Conservation (phyloP, 768 basidiomycete genomes). For the Boletus coccyginus region DNA sequence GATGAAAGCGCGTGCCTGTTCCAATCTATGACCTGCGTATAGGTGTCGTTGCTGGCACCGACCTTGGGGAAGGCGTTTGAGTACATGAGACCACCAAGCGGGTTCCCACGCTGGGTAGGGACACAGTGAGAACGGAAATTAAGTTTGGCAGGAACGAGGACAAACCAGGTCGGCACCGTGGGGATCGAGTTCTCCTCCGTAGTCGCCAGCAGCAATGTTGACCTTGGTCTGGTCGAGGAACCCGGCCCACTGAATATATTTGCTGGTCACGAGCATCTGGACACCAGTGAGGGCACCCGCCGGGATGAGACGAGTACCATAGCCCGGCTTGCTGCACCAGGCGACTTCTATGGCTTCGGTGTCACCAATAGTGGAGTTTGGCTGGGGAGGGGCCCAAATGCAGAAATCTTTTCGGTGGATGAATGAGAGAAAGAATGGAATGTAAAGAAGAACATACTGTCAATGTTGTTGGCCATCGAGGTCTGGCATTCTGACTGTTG, state of each 20-base stretch:
- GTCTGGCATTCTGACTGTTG: conserved; percentile 70
- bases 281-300: conserved; percentile 58
- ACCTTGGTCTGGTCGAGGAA: conserved; percentile 62
- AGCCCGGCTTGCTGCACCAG: conserved; percentile 65
- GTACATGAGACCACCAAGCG: conserved; percentile 69
- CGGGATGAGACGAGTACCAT: conserved; percentile 72
- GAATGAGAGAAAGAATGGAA: conserved; percentile 23
- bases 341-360: conserved; percentile 68
- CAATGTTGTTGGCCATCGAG: conserved; percentile 53
- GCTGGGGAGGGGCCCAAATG: conserved; percentile 54
- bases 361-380: conserved; percentile 56
- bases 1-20: conserved; percentile 42
- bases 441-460: conserved; percentile 24
- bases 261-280: conserved; percentile 57
- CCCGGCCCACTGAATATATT: conserved; percentile 60
- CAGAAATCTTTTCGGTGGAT: conserved; percentile 57
- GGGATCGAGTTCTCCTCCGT: conserved; percentile 76
- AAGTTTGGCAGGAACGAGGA: conserved; percentile 11
- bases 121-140: conserved; percentile 7
- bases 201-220: conserved; percentile 51
- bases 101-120: conserved; percentile 65
- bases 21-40: conserved; percentile 65
- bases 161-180: conserved; percentile 65
- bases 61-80: conserved; percentile 51
- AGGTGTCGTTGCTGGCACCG: conserved; percentile 38